Evolutionary conservation across 352 stramenopile species (phyloP).

Genomic region (Pythium coloratum): DNA sequence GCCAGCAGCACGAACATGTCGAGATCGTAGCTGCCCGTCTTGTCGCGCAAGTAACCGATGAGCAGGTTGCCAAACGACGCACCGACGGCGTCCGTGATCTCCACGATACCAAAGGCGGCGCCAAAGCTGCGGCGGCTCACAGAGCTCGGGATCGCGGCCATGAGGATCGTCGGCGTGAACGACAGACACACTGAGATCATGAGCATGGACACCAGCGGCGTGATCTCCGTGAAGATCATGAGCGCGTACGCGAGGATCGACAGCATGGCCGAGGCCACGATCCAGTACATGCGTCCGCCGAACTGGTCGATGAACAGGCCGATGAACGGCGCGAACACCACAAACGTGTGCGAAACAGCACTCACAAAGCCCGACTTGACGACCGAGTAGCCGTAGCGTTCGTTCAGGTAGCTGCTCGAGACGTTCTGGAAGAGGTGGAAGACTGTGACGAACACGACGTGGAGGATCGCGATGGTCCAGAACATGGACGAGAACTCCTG

Average conservation of each 20-base stretch:
- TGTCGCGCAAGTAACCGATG: constrained; percentile 83
- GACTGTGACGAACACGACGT: constrained; percentile 89
- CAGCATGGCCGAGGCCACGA: constrained; percentile 64
- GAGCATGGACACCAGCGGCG: constrained; percentile 84
- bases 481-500: constrained; percentile 84
- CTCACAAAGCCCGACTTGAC: constrained; percentile 85
- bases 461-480: constrained; percentile 80
- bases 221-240: constrained; percentile 82
- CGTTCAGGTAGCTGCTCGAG: constrained; percentile 82
- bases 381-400: constrained; percentile 83
- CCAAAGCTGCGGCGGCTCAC: constrained; percentile 77
- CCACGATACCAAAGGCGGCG: constrained; percentile 86
- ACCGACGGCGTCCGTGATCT: constrained; percentile 82
- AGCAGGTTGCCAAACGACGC: constrained; percentile 82
- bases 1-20: constrained; percentile 85
- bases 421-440: constrained; percentile 93
- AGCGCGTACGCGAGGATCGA: constrained; percentile 79
- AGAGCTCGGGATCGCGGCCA: constrained; percentile 82
- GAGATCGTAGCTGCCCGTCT: constrained; percentile 72
- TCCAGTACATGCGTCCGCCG: constrained; percentile 83
- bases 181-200: constrained; percentile 86
- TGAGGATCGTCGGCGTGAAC: constrained; percentile 87
- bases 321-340: constrained; percentile 88
- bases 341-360: constrained; percentile 73
- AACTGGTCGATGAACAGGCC: constrained; percentile 88